Evolutionary conservation across 352 stramenopile species (phyloP), one percentile per base, ranked within the genome.

Genomic region (Pythium vanterpoolii): DNA sequence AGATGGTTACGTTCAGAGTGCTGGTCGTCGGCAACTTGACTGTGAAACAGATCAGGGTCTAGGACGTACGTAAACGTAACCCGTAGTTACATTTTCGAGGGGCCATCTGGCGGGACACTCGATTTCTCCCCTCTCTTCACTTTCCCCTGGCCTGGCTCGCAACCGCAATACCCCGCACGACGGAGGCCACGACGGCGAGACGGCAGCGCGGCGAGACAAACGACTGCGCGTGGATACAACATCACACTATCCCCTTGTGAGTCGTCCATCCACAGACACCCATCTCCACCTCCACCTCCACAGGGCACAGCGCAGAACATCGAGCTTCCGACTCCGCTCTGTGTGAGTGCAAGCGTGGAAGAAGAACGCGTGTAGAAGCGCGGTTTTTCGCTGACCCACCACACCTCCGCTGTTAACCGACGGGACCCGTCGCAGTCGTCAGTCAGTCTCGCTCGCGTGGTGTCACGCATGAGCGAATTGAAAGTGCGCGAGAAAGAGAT

Each of bases 121-220:
- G 49, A 36, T 46, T 46, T 46, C 49, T 56, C 49, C 36, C 49
- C 36, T 36, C 31, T 46, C 49, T 56, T 56, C 49, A 56, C 49
- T 56, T 56, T 56, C 31, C 3, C n/a, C 36, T n/a, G 33, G 38
- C 44, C 44, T 31, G 42, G 42, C 42, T 48, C 42, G 21, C 13
- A 16, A 43, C 38, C 34, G 11, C 48, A 58, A 49, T 40, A 39
- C 14, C 50, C 49, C 16, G 45, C 45, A 21, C 45, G 45, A 39
- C 45, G 45, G 45, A 52, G 27, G 45, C 45, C 38, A 43, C 38
- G 38, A 18, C 18, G 10, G 34, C 34, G 34, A 11, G 34, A 18
- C 34, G 1, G 34, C 34, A 42, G 13, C 8, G 19, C 18, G 31
- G 31, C 31, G 6, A 36, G 11, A 11, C 31, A 11, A n/a, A n/a